These are phyloP conservation scores for Drechmeria coniospora DNA, from an alignment of 2,329 filamentous ascomycete species.

Conservation along the genomic window DNA sequence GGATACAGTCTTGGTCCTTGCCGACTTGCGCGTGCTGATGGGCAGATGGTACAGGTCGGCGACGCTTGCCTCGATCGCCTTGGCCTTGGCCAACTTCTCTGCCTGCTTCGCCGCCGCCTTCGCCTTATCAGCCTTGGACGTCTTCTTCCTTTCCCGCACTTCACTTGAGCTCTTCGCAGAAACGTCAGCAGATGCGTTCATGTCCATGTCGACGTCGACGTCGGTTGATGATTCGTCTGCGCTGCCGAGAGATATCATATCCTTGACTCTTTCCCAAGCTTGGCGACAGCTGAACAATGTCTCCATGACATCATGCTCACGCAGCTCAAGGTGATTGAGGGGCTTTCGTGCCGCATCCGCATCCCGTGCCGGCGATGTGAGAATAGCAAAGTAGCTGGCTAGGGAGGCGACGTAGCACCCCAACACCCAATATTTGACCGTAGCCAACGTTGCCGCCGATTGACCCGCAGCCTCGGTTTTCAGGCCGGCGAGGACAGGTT, in stretches of 20 bases:
- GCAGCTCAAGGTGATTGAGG: conserved; percentile 61
- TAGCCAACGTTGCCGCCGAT: conserved; percentile 36
- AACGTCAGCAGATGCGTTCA: too few relatives aligned
- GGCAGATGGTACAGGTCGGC: conserved; percentile 53
- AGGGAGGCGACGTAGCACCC: conserved; percentile 76
- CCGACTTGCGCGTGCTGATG: conserved; percentile 32
- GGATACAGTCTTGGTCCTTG: conserved; percentile 16
- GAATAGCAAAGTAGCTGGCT: conserved; percentile 84
- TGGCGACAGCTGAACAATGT: conserved; percentile 64
- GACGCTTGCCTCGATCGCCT: conserved; percentile 53
- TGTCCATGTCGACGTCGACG: conserved; percentile 7
- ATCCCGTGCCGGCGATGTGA: conserved; percentile 65
- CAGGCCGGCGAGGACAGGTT: conserved; percentile 45
- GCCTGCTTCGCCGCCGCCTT: conserved; percentile 21
- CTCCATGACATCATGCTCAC: conserved; percentile 85
- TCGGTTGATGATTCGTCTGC: conserved; percentile 21
- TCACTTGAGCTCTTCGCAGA: too few relatives aligned
- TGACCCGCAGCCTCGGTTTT: conserved; percentile 41
- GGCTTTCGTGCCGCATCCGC: conserved; percentile 37
- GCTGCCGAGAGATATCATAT: conserved; percentile 38
- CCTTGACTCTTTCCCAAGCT: conserved; percentile 63
- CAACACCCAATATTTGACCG: conserved; percentile 64
- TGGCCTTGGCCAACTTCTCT: conserved; percentile 30
- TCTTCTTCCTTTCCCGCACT: conserved; percentile 13
- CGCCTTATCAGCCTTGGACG: conserved; percentile 19